Percentiles rank a stretch among this genome's conserved stretches.
Conservation (phyloP, 2,329 filamentous ascomycete species). For the Epichloe sibirici region DNA sequence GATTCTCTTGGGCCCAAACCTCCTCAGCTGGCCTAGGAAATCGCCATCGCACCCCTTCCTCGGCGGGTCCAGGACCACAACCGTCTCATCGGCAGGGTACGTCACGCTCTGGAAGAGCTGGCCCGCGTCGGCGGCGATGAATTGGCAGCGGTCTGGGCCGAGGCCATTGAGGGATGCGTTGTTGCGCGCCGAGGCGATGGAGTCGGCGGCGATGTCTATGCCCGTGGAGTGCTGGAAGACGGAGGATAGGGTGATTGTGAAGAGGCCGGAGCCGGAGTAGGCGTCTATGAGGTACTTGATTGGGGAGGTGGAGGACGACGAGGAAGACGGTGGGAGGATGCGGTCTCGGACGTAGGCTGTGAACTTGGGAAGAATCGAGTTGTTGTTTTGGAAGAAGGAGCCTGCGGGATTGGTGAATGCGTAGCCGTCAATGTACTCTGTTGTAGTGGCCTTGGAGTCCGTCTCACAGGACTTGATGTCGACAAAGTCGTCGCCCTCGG, state of each 20-base stretch:
- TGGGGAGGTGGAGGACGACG: conserved; percentile 25
- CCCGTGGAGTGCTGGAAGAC: conserved; percentile 77
- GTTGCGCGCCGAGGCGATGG: conserved; percentile 63
- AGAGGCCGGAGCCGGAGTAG: conserved; percentile 93
- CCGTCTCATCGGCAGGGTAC: conserved; percentile 69
- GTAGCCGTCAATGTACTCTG: conserved; percentile 78
- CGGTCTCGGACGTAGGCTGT: conserved; percentile 76
- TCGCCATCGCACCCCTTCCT: conserved; percentile 83
- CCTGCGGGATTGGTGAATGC: conserved; percentile 85
- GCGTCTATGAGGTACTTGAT: conserved; percentile 91
- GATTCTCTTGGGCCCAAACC: conserved; percentile 65
- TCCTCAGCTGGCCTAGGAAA: conserved; percentile 71
- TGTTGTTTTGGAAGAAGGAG: conserved; percentile 99
- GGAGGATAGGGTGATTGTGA: conserved; percentile 83
- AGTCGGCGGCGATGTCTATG: conserved; percentile 75
- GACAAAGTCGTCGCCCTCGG: conserved; percentile 43
- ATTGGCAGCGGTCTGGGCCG: conserved; percentile 54
- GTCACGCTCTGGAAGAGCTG: conserved; percentile 65
- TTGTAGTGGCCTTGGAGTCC: conserved; percentile 67
- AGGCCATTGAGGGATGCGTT: conserved; percentile 74
- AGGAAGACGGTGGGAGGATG: conserved; percentile 45
- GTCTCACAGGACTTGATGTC: conserved; percentile 86
- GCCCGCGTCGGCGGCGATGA: conserved; percentile 80
- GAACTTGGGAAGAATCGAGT: conserved; percentile 82
- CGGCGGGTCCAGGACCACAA: conserved; percentile 93